phyloP scores from a whole-genome alignment of 2,329 filamentous ascomycete genomes.

The Aquanectria penicillioides region DNA sequence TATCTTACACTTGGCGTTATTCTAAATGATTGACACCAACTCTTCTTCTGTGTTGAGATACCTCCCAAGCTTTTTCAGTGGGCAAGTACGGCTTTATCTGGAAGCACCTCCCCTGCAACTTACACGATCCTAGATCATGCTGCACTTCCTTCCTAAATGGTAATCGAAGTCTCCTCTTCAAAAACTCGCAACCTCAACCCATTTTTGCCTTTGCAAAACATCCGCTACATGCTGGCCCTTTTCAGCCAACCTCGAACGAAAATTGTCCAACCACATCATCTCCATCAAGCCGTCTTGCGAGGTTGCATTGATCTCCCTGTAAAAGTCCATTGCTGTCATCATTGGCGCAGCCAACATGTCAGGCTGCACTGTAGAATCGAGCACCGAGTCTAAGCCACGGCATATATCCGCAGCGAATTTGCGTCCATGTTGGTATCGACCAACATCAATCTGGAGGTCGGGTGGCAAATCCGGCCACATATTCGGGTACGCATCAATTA shows the following conservation, averaged over 20 bases:
- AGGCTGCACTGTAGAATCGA: conserved; percentile 56
- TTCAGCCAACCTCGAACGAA: conserved; percentile 49
- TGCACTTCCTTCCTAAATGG: not conserved
- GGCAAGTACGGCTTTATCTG: too few relatives aligned
- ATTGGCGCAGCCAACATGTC: conserved; percentile 58
- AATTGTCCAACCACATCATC: conserved; percentile 59
- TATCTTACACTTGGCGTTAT: too few relatives aligned
- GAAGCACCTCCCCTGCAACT: too few relatives aligned
- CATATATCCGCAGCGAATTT: conserved; percentile 61
- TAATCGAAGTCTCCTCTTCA: conserved; percentile 26
- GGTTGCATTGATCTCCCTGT: conserved; percentile 49
- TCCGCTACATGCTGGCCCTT: conserved; percentile 55
- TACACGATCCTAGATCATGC: too few relatives aligned
- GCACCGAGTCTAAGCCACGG: conserved; percentile 59
- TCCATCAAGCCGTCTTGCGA: conserved; percentile 56
- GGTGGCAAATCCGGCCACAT: conserved; percentile 52
- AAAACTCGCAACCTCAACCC: conserved; percentile 49
- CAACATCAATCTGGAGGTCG: conserved; percentile 52
- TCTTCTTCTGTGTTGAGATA: too few relatives aligned
- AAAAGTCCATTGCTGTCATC: conserved; percentile 55
- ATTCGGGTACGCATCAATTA: conserved; percentile 52
- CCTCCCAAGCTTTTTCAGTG: too few relatives aligned
- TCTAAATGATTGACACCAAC: too few relatives aligned
- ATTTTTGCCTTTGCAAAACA: conserved; percentile 50
- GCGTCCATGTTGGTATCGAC: conserved; percentile 55